Evolutionary conservation across 75 land plant species (phyloP).

Genomic region (Pinus taeda): DNA sequence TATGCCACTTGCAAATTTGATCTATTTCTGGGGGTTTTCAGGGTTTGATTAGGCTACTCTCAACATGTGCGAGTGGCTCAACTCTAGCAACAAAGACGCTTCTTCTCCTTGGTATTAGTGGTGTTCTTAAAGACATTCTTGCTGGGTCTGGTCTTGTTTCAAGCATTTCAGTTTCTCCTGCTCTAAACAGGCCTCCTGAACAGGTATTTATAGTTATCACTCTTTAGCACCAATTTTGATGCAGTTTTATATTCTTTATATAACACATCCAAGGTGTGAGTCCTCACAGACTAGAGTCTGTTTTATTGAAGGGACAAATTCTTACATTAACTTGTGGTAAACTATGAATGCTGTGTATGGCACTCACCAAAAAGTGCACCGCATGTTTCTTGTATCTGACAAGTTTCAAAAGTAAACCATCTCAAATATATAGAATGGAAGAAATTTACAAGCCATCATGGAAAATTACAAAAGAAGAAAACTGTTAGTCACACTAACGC

Average conservation of each 20-base stretch:
- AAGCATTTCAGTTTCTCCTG: slow-evolving; percentile 68
- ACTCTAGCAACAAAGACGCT: slow-evolving; percentile 76
- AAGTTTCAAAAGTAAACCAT: neutral
- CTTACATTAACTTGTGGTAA: neutral
- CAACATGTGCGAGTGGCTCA: slow-evolving; percentile 97
- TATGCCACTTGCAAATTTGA: neutral
- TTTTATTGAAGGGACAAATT: neutral
- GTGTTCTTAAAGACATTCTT: slow-evolving; percentile 82
- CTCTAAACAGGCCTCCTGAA: slow-evolving; percentile 76
- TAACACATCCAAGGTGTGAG: neutral
- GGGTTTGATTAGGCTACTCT: slow-evolving; percentile 91
- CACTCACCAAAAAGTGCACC: neutral
- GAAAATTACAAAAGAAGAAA: too few species aligned
- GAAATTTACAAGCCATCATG: neutral
- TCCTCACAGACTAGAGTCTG: neutral
- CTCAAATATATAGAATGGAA: neutral
- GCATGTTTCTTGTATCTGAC: neutral
- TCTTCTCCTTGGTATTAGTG: slow-evolving; percentile 73
- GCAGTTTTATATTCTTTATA: neutral
- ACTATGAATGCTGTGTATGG: neutral
- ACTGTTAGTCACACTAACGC: too few species aligned
- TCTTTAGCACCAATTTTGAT: neutral
- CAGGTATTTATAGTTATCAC: slow-evolving; percentile 46
- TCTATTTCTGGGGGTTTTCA: slow-evolving; percentile 23
- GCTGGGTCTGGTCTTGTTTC: slow-evolving; percentile 76